Evolutionary conservation across 495 filamentous ascomycete genomes (phyloP).

Genomic region (Aspergillus indologenus): DNA sequence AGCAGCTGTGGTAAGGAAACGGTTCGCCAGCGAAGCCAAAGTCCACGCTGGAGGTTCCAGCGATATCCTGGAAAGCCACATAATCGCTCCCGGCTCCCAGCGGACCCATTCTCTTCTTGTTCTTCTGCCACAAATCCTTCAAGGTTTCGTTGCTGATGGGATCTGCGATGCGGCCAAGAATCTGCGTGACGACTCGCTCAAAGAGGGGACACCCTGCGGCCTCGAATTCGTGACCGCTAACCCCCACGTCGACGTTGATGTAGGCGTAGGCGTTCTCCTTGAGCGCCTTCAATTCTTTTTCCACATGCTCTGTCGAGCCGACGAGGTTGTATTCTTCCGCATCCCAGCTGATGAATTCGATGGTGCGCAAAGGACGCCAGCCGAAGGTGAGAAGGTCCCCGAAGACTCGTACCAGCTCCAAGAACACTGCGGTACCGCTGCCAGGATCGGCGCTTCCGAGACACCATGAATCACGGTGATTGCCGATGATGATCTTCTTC

Average conservation of each 20-base stretch:
- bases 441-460: slow-evolving; percentile 84
- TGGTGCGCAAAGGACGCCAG: slow-evolving; percentile 89
- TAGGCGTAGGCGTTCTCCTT: slow-evolving; percentile 71
- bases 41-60: slow-evolving; percentile 87
- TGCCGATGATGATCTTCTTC: slow-evolving; percentile 87
- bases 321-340: slow-evolving; percentile 90
- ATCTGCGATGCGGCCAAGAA: slow-evolving; percentile 70
- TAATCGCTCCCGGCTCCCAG: slow-evolving; percentile 85
- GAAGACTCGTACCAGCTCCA: slow-evolving; percentile 83
- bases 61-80: slow-evolving; percentile 88
- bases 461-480: slow-evolving; percentile 91
- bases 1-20: slow-evolving; percentile 79
- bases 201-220: slow-evolving; percentile 79
- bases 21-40: slow-evolving; percentile 69
- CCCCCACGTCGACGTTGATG: slow-evolving; percentile 86
- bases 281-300: slow-evolving; percentile 58
- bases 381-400: slow-evolving; percentile 67
- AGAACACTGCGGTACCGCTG: slow-evolving; percentile 84
- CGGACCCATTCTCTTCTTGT: slow-evolving; percentile 54
- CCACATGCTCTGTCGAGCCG: slow-evolving; percentile 92
- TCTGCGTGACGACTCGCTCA: slow-evolving; percentile 63
- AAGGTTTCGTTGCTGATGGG: slow-evolving; percentile 70
- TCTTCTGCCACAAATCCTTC: slow-evolving; percentile 70
- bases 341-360: slow-evolving; percentile 96
- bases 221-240: slow-evolving; percentile 68